phyloP scores from a whole-genome alignment of 129 eudicot species.

The Cynara cardunculus region DNA sequence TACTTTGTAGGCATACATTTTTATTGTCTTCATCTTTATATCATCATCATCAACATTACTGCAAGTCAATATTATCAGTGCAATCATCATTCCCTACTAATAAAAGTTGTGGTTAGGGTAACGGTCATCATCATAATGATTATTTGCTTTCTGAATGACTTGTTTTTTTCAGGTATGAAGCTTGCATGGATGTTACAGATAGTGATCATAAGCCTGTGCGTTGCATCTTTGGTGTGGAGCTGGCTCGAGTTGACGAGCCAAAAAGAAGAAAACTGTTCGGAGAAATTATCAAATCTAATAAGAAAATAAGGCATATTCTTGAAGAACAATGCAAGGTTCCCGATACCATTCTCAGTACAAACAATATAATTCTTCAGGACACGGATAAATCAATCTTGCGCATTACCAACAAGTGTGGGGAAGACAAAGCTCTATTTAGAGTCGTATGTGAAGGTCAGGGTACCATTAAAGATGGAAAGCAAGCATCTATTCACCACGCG shows the following conservation, averaged over 20 bases:
- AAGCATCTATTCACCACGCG: conserved; percentile 55
- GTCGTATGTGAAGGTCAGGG: conserved; percentile 82
- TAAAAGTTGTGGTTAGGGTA: background rate
- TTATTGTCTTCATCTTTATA: background rate
- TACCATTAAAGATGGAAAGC: conserved; percentile 59
- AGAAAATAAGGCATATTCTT: conserved; percentile 51
- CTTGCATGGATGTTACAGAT: conserved; percentile 98
- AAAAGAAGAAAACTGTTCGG: conserved; percentile 78
- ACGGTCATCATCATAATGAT: background rate
- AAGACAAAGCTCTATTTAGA: conserved; percentile 56
- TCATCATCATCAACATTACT: background rate
- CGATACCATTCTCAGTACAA: conserved; percentile 80
- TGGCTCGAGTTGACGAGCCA: conserved; percentile 91
- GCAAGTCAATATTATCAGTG: no score
- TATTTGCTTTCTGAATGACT: conserved; percentile 4
- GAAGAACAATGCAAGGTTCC: conserved; percentile 61
- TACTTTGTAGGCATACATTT: background rate
- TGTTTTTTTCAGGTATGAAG: conserved; percentile 65
- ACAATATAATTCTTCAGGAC: conserved; percentile 87
- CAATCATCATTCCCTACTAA: no score
- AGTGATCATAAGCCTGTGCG: conserved; percentile 99
- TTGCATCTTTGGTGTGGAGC: conserved; percentile 74
- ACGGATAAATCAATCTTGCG: conserved; percentile 71
- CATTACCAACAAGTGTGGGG: conserved; percentile 72
- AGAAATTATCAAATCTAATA: conserved; percentile 63